phyloP scores from a whole-genome alignment of 805 yeast species.

The Brettanomyces anomalus region DNA sequence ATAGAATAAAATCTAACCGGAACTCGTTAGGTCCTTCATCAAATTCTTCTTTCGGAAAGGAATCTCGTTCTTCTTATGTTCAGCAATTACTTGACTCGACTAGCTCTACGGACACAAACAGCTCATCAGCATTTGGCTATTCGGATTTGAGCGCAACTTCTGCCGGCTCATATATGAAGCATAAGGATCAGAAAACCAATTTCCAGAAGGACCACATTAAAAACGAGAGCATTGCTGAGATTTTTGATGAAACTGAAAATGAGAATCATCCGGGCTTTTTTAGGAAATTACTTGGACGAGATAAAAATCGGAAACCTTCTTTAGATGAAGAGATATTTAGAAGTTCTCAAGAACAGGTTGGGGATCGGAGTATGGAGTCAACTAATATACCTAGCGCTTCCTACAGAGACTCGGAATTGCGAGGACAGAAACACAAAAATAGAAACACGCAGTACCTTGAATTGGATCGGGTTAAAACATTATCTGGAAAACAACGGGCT shows the following conservation, averaged over 20 bases:
- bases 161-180: slow-evolving; percentile 78
- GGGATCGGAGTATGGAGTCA: slow-evolving; percentile 2
- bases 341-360: slow-evolving; percentile 10
- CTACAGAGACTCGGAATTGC: background rate
- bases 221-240: background rate
- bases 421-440: too few species aligned
- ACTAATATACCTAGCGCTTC: slow-evolving; percentile 16
- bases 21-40: background rate
- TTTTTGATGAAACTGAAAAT: slow-evolving; percentile 29
- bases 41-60: background rate
- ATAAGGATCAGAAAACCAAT: slow-evolving; percentile 32
- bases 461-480: slow-evolving; percentile 62
- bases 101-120: slow-evolving; percentile 26
- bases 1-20: slow-evolving; percentile 8
- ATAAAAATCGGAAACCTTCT: slow-evolving; percentile 22
- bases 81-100: slow-evolving; percentile 22
- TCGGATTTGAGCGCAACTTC: slow-evolving; percentile 84
- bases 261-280: slow-evolving; percentile 36
- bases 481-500: slow-evolving; percentile 60
- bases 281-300: slow-evolving; percentile 30
- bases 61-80: slow-evolving; percentile 15
- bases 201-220: background rate
- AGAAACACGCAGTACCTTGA: slow-evolving; percentile 23
- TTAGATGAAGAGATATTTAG: slow-evolving; percentile 26
- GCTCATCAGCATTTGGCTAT: slow-evolving; percentile 38